Percentiles rank a stretch among this genome's conserved stretches.
Evolutionary conservation across 495 filamentous ascomycete species (phyloP).

Genomic region (Lasiosphaeris hirsuta): DNA sequence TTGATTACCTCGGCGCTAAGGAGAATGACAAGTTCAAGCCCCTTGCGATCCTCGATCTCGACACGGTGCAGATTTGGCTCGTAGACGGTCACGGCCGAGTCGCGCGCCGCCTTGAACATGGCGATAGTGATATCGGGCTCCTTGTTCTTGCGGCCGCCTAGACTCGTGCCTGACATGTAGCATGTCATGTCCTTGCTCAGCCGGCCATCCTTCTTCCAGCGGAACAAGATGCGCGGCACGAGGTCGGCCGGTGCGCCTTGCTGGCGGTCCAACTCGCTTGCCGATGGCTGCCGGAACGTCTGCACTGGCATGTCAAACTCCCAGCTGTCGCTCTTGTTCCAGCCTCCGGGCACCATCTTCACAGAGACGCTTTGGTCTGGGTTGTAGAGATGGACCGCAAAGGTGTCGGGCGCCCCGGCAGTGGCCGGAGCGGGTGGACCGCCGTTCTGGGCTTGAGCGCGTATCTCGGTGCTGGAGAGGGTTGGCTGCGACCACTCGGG

Average conservation of each 20-base stretch:
- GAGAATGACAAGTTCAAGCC: slow-evolving; percentile 84
- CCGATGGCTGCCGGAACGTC: slow-evolving; percentile 75
- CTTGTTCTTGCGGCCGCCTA: slow-evolving; percentile 67
- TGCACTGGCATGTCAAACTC: slow-evolving; percentile 90
- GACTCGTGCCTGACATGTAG: slow-evolving; percentile 71
- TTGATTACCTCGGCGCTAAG: slow-evolving; percentile 79
- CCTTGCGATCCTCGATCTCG: slow-evolving; percentile 92
- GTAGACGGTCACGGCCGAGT: slow-evolving; percentile 69
- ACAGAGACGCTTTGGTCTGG: slow-evolving; percentile 80
- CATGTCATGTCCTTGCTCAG: slow-evolving; percentile 78
- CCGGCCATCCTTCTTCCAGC: slow-evolving; percentile 88
- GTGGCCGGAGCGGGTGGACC: slow-evolving; percentile 67
- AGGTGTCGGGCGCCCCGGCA: slow-evolving; percentile 72
- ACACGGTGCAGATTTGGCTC: slow-evolving; percentile 87
- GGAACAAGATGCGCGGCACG: slow-evolving; percentile 79
- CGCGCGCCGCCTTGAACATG: slow-evolving; percentile 59
- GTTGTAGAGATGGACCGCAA: slow-evolving; percentile 87
- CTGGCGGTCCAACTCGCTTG: slow-evolving; percentile 69
- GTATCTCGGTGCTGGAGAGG: slow-evolving; percentile 74
- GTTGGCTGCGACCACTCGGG: slow-evolving; percentile 82
- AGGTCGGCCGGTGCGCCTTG: slow-evolving; percentile 64
- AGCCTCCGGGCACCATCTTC: slow-evolving; percentile 66
- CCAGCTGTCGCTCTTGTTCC: slow-evolving; percentile 76
- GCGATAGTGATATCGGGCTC: slow-evolving; percentile 94
- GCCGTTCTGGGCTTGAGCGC: slow-evolving; percentile 57